A percentile compares a stretch with the other conserved stretches of the same genome.
Conservation (phyloP, 768 basidiomycete genomes). For the Crassisporium funariophilum region DNA sequence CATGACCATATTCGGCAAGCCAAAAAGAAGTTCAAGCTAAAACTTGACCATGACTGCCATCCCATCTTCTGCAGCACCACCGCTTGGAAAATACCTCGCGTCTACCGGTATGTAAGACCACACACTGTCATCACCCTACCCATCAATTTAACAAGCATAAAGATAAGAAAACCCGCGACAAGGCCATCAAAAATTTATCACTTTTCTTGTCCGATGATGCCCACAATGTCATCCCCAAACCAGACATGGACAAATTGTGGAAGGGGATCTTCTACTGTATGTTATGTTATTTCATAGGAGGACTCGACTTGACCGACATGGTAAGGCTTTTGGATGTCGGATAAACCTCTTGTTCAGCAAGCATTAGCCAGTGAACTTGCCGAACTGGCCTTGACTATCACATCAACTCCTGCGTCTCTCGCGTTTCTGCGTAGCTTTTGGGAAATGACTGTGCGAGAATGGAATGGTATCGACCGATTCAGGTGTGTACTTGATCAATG, state of each 20-base stretch:
- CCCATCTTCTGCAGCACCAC: constrained; percentile 44
- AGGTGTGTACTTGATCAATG: constrained; percentile 52
- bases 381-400: constrained; percentile 73
- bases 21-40: constrained; percentile 20
- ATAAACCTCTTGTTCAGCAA: constrained; percentile 96
- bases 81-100: constrained; percentile 89
- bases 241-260: constrained; percentile 92
- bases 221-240: constrained; percentile 59
- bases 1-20: too few relatives aligned
- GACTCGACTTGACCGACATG: background rate
- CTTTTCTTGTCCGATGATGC: constrained; percentile 79
- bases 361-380: constrained; percentile 85
- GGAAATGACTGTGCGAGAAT: constrained; percentile 88
- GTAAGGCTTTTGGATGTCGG: constrained; percentile 99
- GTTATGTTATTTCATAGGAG: constrained; percentile 19
- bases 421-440: constrained; percentile 89
- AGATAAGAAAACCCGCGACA: constrained; percentile 94
- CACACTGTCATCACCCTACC: background rate
- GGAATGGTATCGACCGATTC: constrained; percentile 89
- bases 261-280: constrained; percentile 97
- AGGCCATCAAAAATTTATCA: constrained; percentile 79
- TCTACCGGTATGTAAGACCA: constrained; percentile 69
- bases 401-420: constrained; percentile 57
- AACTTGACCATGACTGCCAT: constrained; percentile 37
- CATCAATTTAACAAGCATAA: constrained; percentile 19